Evolutionary conservation across 306 rosid genomes (phyloP), one percentile per base, ranked within the genome.

Genomic region (Glycine latifolia): DNA sequence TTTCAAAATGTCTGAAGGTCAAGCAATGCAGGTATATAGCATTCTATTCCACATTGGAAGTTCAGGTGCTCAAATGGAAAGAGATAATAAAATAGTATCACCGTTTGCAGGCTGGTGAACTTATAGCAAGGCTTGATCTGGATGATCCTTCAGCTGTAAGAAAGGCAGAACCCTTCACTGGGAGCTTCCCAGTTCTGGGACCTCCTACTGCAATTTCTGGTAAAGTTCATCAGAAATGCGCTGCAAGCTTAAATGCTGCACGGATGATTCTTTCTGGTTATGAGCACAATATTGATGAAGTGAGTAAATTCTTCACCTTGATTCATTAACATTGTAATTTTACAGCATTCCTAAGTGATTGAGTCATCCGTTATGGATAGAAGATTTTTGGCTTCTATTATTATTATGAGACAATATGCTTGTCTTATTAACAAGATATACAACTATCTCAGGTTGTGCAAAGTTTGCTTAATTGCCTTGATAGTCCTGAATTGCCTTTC

Each of bases 131-230:
- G 90, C 99, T 95, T 79, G 98, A 95, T 81, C 85, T 95, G 67
- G 99, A 95, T 89, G 98, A 95, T 82, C 97, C 99, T 75, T 90
- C 98, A 3, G 98, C 99, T 59, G 99, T 95, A 59, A 86, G 97
- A 85, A 95, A 95, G 87, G 88, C 97, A 70, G 97, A 95, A 77
- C 98, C 94, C 77, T 95, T 91, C 88, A 89, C 70, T 62, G 99
- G 97, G 76, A 90, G 84, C 80, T 91, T 95, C 86, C 99, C 99
- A 43, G 35, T 91, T 85, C 77, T 95, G 86, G 99, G 99, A 47
- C 87, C 87, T 77, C 96, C 99, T 79, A 91, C 99, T 63, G 97
- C 98, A 84, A 87, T 91, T 86, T 91, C 96, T 62, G 99, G 90
- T 84, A 95, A 88, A 91, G 96, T 95, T 86, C 99, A 93, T 87